phyloP scores from a whole-genome alignment of 345 rosid species.

The Punica granatum region DNA sequence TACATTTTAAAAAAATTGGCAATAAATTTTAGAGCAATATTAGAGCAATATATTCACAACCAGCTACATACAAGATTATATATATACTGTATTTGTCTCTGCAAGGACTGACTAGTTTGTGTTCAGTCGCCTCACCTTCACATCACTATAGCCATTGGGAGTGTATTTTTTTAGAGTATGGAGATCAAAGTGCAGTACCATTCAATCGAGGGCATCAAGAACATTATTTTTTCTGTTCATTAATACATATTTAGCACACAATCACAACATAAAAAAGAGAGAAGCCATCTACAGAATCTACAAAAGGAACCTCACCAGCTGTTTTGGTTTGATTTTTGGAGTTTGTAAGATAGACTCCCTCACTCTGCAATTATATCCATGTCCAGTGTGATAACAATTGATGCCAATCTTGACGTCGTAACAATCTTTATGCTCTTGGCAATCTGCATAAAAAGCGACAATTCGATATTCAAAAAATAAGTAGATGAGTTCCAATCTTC shows the following conservation, averaged over 20 bases:
- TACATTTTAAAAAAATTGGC: no score
- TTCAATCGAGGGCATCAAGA: conserved; percentile 52
- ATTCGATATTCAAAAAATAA: not conserved
- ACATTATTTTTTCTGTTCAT: conserved; percentile 58
- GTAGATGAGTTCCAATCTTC: conserved; percentile 5
- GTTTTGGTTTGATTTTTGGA: conserved; percentile 27
- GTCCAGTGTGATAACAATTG: conserved; percentile 64
- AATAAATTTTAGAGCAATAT: no score
- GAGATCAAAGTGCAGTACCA: conserved; percentile 71
- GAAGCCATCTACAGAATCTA: not conserved
- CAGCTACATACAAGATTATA: not conserved
- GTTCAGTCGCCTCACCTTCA: conserved; percentile 47
- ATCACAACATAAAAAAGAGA: not conserved
- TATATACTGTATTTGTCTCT: not conserved
- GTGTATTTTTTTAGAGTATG: conserved; percentile 58
- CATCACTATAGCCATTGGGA: conserved; percentile 69
- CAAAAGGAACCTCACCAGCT: conserved; percentile 8
- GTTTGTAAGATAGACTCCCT: conserved; percentile 60
- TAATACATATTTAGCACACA: conserved; percentile 20
- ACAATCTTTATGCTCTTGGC: conserved; percentile 74
- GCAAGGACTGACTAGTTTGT: not conserved
- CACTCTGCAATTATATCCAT: conserved; percentile 59
- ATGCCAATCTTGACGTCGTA: conserved; percentile 74
- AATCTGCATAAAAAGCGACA: conserved; percentile 34
- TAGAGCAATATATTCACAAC: no score